phyloP scores from a whole-genome alignment of 768 basidiomycete genomes.

The Suillus sp. region DNA sequence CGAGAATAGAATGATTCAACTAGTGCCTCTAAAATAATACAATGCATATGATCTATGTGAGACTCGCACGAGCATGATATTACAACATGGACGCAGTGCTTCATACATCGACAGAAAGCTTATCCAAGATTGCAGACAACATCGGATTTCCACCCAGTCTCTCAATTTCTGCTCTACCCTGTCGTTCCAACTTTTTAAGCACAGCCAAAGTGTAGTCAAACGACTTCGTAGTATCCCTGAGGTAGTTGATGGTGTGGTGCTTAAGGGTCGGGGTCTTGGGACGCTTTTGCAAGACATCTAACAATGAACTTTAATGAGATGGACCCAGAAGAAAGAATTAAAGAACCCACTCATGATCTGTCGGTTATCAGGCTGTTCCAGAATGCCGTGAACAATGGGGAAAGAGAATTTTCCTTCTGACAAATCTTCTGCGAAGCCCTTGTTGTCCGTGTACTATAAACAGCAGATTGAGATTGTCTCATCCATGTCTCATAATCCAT shows the following conservation, averaged over 20 bases:
- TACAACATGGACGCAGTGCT: neutral
- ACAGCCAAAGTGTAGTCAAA: constrained; percentile 86
- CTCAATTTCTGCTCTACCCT: constrained; percentile 67
- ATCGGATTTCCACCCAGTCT: constrained; percentile 76
- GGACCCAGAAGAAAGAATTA: neutral
- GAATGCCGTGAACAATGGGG: constrained; percentile 88
- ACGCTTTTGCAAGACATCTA: constrained; percentile 91
- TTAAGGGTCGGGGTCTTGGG: constrained; percentile 83
- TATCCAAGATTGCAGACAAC: constrained; percentile 59
- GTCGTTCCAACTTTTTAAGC: constrained; percentile 62
- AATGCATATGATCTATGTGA: constrained; percentile 1
- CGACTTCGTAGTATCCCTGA: constrained; percentile 73
- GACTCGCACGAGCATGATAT: neutral
- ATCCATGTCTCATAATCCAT: too few relatives aligned
- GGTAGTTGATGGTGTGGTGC: constrained; percentile 75
- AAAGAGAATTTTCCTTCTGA: constrained; percentile 98
- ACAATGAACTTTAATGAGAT: neutral
- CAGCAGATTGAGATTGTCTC: neutral
- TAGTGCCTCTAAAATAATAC: neutral
- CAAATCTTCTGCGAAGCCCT: constrained; percentile 91
- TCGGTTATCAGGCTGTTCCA: constrained; percentile 72
- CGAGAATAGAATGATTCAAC: neutral
- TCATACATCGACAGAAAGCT: constrained; percentile 41
- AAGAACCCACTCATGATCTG: constrained; percentile 78
- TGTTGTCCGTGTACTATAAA: constrained; percentile 75